Percentiles rank a stretch among this genome's conserved stretches.
Evolutionary conservation across 2,329 filamentous ascomycete genomes (phyloP).

Genomic region (Sporothrix sp.): DNA sequence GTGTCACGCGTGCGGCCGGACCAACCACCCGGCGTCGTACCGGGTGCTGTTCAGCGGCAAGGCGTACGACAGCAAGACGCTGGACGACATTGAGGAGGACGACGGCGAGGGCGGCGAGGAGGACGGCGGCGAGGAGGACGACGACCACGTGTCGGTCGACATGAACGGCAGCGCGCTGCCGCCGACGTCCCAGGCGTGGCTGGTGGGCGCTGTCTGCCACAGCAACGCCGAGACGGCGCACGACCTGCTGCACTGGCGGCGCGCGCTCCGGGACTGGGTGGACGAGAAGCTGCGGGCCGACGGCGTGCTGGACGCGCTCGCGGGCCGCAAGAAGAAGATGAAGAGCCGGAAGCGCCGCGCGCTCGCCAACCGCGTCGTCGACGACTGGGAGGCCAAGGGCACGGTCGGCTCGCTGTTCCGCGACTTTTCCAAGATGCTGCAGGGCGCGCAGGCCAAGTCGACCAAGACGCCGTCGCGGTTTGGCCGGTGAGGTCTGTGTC

Average conservation of each 20-base stretch:
- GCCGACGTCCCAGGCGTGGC: slow-evolving; percentile 31
- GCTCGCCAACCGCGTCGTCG: slow-evolving; percentile 53
- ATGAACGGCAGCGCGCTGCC: slow-evolving; percentile 30
- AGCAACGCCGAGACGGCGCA: slow-evolving; percentile 58
- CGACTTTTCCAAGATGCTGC: slow-evolving; percentile 55
- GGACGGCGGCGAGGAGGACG: slow-evolving; percentile 25
- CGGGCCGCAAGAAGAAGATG: slow-evolving; percentile 44
- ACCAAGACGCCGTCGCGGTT: slow-evolving; percentile 13
- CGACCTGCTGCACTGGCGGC: slow-evolving; percentile 65
- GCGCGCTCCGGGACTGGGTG: slow-evolving; percentile 63
- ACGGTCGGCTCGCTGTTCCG: slow-evolving; percentile 53
- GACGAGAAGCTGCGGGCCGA: slow-evolving; percentile 49
- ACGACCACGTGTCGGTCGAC: slow-evolving; percentile 27
- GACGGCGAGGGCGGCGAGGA: slow-evolving; percentile 28
- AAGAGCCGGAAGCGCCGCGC: slow-evolving; percentile 48
- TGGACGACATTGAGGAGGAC: slow-evolving; percentile 50
- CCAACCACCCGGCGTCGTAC: slow-evolving; percentile 56
- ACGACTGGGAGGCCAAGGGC: slow-evolving; percentile 50
- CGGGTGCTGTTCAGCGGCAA: slow-evolving; percentile 54
- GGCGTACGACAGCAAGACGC: slow-evolving; percentile 54
- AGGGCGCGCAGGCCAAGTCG: slow-evolving; percentile 42
- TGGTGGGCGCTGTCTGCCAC: slow-evolving; percentile 31
- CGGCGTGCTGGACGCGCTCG: slow-evolving; percentile 38
- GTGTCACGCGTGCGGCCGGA: slow-evolving; percentile 64
- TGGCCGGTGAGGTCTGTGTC: slow-evolving; percentile 4